phyloP scores from a whole-genome alignment of 2,329 filamentous ascomycete species.

The Calonectria montana region DNA sequence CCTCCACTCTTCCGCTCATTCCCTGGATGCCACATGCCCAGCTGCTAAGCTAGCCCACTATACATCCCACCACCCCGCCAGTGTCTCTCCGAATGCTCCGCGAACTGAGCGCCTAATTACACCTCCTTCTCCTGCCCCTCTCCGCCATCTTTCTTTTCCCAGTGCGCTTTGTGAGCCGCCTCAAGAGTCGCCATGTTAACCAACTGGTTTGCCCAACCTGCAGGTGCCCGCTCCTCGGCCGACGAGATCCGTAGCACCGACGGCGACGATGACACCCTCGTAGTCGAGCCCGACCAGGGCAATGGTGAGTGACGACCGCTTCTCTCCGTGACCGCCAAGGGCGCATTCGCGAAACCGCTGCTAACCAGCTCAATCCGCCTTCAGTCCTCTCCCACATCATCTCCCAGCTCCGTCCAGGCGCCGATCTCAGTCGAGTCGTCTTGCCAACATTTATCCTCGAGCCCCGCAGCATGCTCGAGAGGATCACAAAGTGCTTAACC shows the following conservation, averaged over 20 bases:
- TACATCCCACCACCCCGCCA: conserved; percentile 39
- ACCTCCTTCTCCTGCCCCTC: conserved; percentile 29
- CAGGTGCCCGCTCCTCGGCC: conserved; percentile 65
- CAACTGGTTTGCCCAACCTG: conserved; percentile 53
- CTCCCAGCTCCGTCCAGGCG: conserved; percentile 93
- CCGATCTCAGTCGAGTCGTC: conserved; percentile 93
- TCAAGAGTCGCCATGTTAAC: conserved; percentile 52
- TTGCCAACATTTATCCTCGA: conserved; percentile 98
- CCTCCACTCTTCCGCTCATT: conserved; percentile 28
- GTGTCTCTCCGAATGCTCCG: conserved; percentile 35
- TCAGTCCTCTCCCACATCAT: conserved; percentile 96
- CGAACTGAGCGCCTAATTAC: conserved; percentile 28
- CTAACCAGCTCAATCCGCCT: conserved; percentile 29
- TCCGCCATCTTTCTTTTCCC: conserved; percentile 28
- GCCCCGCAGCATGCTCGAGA: conserved; percentile 96
- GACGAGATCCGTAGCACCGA: conserved; percentile 63
- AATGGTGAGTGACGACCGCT: conserved; percentile 74
- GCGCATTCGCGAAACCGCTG: conserved; percentile 20
- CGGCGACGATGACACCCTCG: conserved; percentile 76
- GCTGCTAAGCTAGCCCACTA: conserved; percentile 18
- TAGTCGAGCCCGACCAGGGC: conserved; percentile 92
- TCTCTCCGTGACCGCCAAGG: conserved; percentile 7
- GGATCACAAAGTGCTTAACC: conserved; percentile 87
- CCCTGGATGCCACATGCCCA: conserved; percentile 29
- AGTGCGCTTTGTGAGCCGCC: conserved; percentile 13